Percentiles rank a stretch among this genome's conserved stretches.
Evolutionary conservation across 208 protist species (phyloP).

Genomic region (Trypanosoma congolense): DNA sequence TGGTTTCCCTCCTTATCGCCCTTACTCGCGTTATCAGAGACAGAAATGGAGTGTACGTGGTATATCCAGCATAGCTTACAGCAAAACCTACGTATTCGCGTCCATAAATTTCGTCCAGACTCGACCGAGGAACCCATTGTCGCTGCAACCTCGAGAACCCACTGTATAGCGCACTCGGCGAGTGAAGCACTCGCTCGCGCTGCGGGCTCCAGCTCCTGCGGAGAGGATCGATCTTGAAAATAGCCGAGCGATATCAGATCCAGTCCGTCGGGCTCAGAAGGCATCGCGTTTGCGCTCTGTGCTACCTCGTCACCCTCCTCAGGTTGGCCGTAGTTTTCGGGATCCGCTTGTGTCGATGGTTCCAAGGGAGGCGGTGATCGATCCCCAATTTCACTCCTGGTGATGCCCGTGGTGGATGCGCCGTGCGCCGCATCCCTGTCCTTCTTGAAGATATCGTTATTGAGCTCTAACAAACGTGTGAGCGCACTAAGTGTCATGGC

Average conservation of each 20-base stretch:
- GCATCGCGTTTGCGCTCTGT: no score
- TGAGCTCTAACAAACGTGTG: slow-evolving; percentile 13
- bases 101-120: slow-evolving; percentile 15
- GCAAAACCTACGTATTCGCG: slow-evolving; percentile 29
- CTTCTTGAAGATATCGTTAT: slow-evolving; percentile 13
- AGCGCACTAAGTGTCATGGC: slow-evolving; percentile 20
- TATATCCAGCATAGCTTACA: slow-evolving; percentile 52
- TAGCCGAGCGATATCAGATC: no score
- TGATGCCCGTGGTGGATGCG: no score
- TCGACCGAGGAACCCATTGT: slow-evolving; percentile 19
- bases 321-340: no score
- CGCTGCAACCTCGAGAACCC: slow-evolving; percentile 32
- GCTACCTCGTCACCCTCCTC: no score
- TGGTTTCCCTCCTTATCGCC: no score
- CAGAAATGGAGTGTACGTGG: slow-evolving; percentile 17
- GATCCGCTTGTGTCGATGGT: no score
- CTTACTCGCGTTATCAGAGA: neutral
- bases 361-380: no score
- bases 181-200: neutral
- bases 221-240: no score
- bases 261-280: no score
- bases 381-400: no score
- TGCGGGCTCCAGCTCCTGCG: no score
- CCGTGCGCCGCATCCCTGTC: neutral
- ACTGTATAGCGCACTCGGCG: slow-evolving; percentile 26